phyloP scores from a whole-genome alignment of 768 basidiomycete genomes.

The Imleria badia region DNA sequence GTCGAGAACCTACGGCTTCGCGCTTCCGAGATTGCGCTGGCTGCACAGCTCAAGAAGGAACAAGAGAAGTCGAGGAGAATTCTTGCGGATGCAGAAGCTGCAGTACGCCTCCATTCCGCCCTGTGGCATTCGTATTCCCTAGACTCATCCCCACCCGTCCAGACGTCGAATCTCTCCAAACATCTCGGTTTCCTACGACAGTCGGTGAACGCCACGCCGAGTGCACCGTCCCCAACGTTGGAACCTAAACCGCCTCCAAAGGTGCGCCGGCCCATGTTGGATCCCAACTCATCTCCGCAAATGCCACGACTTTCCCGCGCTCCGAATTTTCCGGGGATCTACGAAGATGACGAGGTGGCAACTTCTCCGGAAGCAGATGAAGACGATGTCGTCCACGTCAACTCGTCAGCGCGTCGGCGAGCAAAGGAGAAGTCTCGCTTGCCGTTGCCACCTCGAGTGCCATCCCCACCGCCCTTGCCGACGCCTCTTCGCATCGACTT shows the following conservation, averaged over 20 bases:
- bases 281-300: conserved; percentile 47
- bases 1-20: conserved; percentile 82
- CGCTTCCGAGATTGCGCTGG: conserved; percentile 75
- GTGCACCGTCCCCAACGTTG: conserved; percentile 35
- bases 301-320: conserved; percentile 59
- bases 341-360: conserved; percentile 63
- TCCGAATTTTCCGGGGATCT: conserved; percentile 65
- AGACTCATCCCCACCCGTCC: conserved; percentile 2
- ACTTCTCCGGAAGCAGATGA: conserved; percentile 43
- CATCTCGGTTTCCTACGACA: conserved; percentile 66
- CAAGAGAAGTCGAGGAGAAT: conserved; percentile 73
- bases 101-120: conserved; percentile 46
- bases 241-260: conserved; percentile 47
- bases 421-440: conserved; percentile 50
- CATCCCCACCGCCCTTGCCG: conserved; percentile 39
- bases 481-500: conserved; percentile 34
- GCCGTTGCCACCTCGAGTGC: conserved; percentile 45
- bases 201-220: conserved; percentile 47
- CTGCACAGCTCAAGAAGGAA: conserved; percentile 76
- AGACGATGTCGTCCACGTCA: conserved; percentile 38
- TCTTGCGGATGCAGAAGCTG: conserved; percentile 70
- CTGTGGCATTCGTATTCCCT: conserved; percentile 17
- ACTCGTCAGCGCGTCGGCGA: conserved; percentile 42
- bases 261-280: conserved; percentile 46
- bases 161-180: conserved; percentile 63